Conservation (phyloP, 768 basidiomycete species). For the Agrocybe praecox region DNA sequence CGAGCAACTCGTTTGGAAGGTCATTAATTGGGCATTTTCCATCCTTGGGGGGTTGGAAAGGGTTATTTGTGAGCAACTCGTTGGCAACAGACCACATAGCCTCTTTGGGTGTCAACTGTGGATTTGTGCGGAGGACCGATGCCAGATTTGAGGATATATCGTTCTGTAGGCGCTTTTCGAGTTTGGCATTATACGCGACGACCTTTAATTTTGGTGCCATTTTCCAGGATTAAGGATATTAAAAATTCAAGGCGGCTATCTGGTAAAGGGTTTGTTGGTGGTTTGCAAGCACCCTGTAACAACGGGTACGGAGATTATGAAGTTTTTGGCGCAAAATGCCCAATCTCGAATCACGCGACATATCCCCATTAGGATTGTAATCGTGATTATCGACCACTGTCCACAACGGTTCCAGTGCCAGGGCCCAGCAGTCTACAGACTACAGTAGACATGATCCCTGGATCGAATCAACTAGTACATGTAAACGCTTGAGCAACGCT, state of each 20-base stretch:
- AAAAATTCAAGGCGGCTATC: background rate
- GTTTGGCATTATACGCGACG: conserved; percentile 19
- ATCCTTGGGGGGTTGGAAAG: conserved; percentile 46
- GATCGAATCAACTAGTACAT: too few species aligned
- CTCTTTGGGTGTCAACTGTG: conserved; percentile 25
- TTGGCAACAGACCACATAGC: conserved; percentile 35
- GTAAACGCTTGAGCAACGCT: too few species aligned
- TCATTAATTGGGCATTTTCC: conserved; percentile 50
- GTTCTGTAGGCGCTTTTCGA: conserved; percentile 21
- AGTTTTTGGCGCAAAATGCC: background rate
- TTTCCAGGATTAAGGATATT: background rate
- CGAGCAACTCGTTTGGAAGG: conserved; percentile 59
- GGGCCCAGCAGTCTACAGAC: background rate
- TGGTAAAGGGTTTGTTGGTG: conserved; percentile 5
- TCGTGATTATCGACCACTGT: background rate
- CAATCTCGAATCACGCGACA: background rate
- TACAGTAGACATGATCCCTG: too few species aligned
- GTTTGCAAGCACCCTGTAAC: conserved; percentile 9
- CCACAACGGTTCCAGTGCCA: background rate
- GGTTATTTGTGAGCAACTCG: conserved; percentile 47
- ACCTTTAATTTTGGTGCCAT: conserved; percentile 25
- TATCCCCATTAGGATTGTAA: conserved; percentile 1
- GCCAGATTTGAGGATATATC: conserved; percentile 26
- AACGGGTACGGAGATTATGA: background rate
- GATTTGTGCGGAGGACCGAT: conserved; percentile 27